phyloP scores from a whole-genome alignment of 75 land plant species.

The Cunninghamia lanceolata region DNA sequence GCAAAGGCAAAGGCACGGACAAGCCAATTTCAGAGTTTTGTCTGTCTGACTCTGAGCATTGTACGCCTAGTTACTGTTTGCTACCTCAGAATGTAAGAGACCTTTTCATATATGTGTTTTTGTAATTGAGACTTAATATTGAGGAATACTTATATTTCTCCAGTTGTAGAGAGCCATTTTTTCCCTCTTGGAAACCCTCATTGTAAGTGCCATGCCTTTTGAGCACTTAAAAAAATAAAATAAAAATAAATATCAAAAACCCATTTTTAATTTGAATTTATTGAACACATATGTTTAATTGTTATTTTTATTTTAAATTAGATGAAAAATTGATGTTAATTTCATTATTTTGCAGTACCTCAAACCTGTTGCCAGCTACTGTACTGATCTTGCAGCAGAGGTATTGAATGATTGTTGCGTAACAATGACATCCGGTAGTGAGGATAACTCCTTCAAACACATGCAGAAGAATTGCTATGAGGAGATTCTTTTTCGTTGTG shows the following conservation, averaged over 20 bases:
- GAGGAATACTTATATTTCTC: neutral
- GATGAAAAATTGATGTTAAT: neutral
- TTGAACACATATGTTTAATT: neutral
- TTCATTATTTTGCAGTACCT: slow-evolving; percentile 50
- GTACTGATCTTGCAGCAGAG: slow-evolving; percentile 51
- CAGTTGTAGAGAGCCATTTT: neutral
- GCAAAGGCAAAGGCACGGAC: slow-evolving; percentile 58
- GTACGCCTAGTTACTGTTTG: slow-evolving; percentile 93
- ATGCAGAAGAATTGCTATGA: slow-evolving; percentile 75
- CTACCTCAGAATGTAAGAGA: slow-evolving; percentile 74
- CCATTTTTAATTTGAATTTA: neutral
- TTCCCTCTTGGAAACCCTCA: neutral
- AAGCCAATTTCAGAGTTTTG: slow-evolving; percentile 93
- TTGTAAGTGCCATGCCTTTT: neutral
- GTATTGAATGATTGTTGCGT: slow-evolving; percentile 74
- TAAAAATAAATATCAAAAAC: neutral
- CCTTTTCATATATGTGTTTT: neutral
- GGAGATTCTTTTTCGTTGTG: slow-evolving; percentile 71
- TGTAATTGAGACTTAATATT: neutral
- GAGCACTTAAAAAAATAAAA: neutral
- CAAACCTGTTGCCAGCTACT: slow-evolving; percentile 52
- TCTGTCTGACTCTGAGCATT: slow-evolving; percentile 75
- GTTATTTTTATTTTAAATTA: neutral
- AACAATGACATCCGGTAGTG: slow-evolving; percentile 76
- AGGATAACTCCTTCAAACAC: slow-evolving; percentile 71